Evolutionary conservation across 106 monocot genomes (phyloP), one percentile per base, ranked within the genome.

Genomic region (Posidonia australis): DNA sequence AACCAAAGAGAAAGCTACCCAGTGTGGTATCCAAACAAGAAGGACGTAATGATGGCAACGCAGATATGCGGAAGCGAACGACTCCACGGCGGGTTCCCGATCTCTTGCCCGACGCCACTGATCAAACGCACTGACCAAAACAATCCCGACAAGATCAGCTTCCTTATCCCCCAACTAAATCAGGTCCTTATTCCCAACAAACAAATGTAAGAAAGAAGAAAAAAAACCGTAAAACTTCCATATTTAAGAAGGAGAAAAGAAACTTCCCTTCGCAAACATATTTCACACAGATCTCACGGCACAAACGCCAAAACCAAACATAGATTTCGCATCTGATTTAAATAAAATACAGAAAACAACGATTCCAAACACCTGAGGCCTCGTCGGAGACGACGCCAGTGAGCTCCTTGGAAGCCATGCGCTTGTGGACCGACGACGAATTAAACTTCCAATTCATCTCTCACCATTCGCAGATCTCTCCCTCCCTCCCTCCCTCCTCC

Each of bases 1-100:
- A 25, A 4, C 0, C 61, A 27, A 9, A 28, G 13, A 23, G 5
- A 1, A 13, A 70, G 74, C 13, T 58, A 90, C 96, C 87, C 87
- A 1, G 85, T 53, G 70, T 90, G 96, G 64, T 98, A 87, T 5
- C 98, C 98, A 44, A 88, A 99, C 52, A 91, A 79, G 77, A 98
- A 98, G 18, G 96, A 98, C 17, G 85, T 71, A 44, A 99, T 77
- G 29, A 81, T 88, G 0, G 91, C 91, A 13, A 92, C 91, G 31
- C 74, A 82, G 18, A 93, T 74, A 31, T 99, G 91, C 20, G 91
- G 98, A 72, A 99, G 51, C 54, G 91, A 85, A 14, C 73, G 74
- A 36, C 66, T 83, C 98, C 98, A 91, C 12, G 85, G 73, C 17
- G 88, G 88, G 45, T 69, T 78, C 30, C 59, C 47, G 67, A 63